These are phyloP conservation scores for Leccinum fallax DNA, from an alignment of 1,284 basidiomycete genomes.

Conservation along the genomic window DNA sequence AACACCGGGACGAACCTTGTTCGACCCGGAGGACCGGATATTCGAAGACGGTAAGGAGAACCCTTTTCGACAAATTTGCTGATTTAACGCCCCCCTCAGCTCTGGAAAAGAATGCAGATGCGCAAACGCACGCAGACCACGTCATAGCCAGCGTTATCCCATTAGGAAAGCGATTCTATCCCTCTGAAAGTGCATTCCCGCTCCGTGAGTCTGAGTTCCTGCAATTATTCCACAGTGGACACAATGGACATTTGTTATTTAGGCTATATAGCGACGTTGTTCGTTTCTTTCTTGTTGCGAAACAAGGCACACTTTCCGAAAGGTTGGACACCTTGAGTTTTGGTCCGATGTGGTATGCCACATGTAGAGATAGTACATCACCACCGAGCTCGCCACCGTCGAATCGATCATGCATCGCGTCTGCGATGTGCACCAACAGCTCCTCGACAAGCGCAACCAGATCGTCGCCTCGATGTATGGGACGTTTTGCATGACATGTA, in stretches of 20 bases:
- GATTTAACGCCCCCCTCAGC: conserved; percentile 38
- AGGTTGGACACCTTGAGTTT: conserved; percentile 80
- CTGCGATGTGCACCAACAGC: no score
- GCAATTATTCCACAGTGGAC: neutral
- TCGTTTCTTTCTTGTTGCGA: conserved; percentile 70
- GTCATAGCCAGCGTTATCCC: conserved; percentile 67
- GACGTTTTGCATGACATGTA: conserved; percentile 87
- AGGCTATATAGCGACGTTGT: conserved; percentile 71
- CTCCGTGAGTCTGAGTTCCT: conserved; percentile 68
- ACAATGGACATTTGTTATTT: conserved; percentile 8
- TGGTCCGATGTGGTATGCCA: conserved; percentile 78
- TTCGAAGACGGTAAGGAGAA: conserved; percentile 69
- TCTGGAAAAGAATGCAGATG: conserved; percentile 51
- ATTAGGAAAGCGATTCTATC: conserved; percentile 84
- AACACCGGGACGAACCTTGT: conserved; percentile 88
- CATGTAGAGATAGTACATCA: conserved; percentile 75
- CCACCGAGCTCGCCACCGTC: no score
- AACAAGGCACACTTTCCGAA: conserved; percentile 60
- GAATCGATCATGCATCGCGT: no score
- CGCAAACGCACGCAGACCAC: conserved; percentile 57
- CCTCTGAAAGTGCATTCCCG: conserved; percentile 89
- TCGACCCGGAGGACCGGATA: conserved; percentile 80
- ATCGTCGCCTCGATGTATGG: no score
- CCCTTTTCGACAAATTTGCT: neutral
- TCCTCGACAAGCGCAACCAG: no score